These are phyloP conservation scores for Amyloporia xantha DNA, from an alignment of 768 basidiomycete genomes.

Conservation along the genomic window DNA sequence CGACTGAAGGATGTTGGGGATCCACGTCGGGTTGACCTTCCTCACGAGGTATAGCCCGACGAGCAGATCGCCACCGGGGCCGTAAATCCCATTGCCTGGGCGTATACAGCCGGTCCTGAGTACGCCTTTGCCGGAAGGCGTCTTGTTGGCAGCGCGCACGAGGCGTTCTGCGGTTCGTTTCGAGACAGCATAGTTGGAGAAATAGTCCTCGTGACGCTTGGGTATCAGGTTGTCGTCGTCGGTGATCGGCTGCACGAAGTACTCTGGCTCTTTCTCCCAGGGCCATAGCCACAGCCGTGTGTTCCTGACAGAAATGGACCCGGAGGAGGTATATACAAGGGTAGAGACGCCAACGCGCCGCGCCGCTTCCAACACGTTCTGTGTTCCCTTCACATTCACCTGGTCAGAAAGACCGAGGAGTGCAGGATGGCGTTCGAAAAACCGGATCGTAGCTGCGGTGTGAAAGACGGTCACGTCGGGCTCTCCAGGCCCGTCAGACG, in stretches of 20 bases:
- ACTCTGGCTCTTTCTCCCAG: slow-evolving; percentile 55
- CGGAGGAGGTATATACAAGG: slow-evolving; percentile 71
- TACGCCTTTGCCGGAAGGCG: slow-evolving; percentile 29
- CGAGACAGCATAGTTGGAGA: slow-evolving; percentile 73
- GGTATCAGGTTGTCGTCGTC: slow-evolving; percentile 53
- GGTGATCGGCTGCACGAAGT: slow-evolving; percentile 55
- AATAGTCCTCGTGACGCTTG: slow-evolving; percentile 52
- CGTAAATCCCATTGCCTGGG: slow-evolving; percentile 75
- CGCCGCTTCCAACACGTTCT: slow-evolving; percentile 58
- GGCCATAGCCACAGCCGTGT: slow-evolving; percentile 67
- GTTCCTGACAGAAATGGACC: slow-evolving; percentile 51
- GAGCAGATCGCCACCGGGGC: slow-evolving; percentile 67
- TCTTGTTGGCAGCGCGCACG: slow-evolving; percentile 37
- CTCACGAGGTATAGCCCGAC: slow-evolving; percentile 59
- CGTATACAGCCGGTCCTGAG: slow-evolving; percentile 68
- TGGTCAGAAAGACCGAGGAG: slow-evolving; percentile 48
- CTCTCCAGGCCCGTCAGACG: slow-evolving; percentile 13
- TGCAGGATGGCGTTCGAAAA: slow-evolving; percentile 54
- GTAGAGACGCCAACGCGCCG: slow-evolving; percentile 46
- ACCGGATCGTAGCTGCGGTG: slow-evolving; percentile 72
- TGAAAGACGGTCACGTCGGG: slow-evolving; percentile 62
- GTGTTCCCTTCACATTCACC: slow-evolving; percentile 63
- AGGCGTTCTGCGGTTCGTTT: slow-evolving; percentile 51
- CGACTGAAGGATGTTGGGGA: slow-evolving; percentile 48
- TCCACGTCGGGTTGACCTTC: slow-evolving; percentile 58